Base-by-base conservation (phyloP, 306 rosid species). In the Oxytropis ochrocephala region DNA sequence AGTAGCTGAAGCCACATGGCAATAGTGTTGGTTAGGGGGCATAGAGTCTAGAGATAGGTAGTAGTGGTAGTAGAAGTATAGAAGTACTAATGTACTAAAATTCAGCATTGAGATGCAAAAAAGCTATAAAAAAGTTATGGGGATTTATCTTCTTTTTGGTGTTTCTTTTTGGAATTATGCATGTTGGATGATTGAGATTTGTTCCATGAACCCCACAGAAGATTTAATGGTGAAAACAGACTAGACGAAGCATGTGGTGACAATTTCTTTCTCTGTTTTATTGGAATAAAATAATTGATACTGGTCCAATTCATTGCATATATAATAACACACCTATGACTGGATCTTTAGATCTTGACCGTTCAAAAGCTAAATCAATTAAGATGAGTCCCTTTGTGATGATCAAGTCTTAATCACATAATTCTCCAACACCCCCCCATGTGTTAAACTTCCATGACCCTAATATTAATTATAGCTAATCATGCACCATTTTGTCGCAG, bases 341-440 rank as follows among this genome's bases (percentile, higher is more conserved):
- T n/a, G 42, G 67, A 78, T 83, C 80, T 75, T 63, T 30, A 17
- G 36, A 73, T 73, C 80, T 64, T 77, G 74, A 63, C 80, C 57
- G 58, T 77, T 29, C 62, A 73, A 3, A 21, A 51, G 33, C 6
- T 79, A n/a, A 42, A 16, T 8, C 19, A 11, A 59, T 29, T 53
- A 5, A 19, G 9, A 51, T 32, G 30, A 51, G 14, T 49, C 69
- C 47, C 33, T 30, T 75, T 59, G 65, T 74, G 51, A 62, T 67
- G 70, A 76, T 63, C 63, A 74, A 68, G 76, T 67, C 51, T 74
- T 64, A 69, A 71, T 71, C 13, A 50, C 53, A 62, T 7, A 43
- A 65, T 60, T 78, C 47, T 65, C 80, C 79, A 82, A 76, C 89
- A 87, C 4, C 81, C 83, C 89, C 79, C 81, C 89, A 85, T 74